Evolutionary conservation across 164 flowering plant species (phyloP).

Genomic region (Dillenia turbinata): DNA sequence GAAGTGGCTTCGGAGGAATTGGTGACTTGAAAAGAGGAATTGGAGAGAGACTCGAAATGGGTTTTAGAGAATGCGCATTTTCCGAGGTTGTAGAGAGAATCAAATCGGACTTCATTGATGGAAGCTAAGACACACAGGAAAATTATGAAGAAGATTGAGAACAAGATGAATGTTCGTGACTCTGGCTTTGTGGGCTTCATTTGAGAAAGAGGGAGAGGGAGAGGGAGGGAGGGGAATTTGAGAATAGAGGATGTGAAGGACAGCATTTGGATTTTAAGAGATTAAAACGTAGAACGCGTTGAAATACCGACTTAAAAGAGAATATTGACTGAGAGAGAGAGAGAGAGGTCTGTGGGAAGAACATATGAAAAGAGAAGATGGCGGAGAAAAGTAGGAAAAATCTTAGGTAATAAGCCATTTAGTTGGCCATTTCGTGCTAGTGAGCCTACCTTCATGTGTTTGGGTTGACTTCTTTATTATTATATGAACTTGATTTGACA

Average conservation of each 20-base stretch:
- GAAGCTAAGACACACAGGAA: constrained; percentile 64
- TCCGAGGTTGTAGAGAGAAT: constrained; percentile 33
- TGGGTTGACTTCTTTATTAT: too few relatives aligned
- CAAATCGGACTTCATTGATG: constrained; percentile 59
- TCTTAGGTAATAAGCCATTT: too few relatives aligned
- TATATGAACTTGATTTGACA: too few relatives aligned
- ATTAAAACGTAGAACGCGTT: constrained; percentile 5
- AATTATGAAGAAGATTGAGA: constrained; percentile 48
- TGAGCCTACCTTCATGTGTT: neutral
- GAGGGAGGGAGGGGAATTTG: neutral
- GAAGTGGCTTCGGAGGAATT: constrained; percentile 8
- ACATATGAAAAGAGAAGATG: too few relatives aligned
- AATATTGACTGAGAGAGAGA: too few relatives aligned
- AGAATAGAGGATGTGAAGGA: too few relatives aligned
- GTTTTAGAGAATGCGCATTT: constrained; percentile 29
- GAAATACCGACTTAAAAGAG: too few relatives aligned
- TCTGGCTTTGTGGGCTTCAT: constrained; percentile 9
- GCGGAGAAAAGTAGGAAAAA: too few relatives aligned
- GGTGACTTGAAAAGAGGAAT: neutral
- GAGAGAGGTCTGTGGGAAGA: too few relatives aligned
- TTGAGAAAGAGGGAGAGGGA: neutral
- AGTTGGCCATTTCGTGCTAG: constrained; percentile 6
- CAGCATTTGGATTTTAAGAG: neutral
- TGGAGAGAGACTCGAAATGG: constrained; percentile 1
- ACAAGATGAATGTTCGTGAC: constrained; percentile 23